Percentiles rank a stretch among this genome's conserved stretches.
Conservation (phyloP, 1,284 basidiomycete genomes). For the Entoloma clypeatum region DNA sequence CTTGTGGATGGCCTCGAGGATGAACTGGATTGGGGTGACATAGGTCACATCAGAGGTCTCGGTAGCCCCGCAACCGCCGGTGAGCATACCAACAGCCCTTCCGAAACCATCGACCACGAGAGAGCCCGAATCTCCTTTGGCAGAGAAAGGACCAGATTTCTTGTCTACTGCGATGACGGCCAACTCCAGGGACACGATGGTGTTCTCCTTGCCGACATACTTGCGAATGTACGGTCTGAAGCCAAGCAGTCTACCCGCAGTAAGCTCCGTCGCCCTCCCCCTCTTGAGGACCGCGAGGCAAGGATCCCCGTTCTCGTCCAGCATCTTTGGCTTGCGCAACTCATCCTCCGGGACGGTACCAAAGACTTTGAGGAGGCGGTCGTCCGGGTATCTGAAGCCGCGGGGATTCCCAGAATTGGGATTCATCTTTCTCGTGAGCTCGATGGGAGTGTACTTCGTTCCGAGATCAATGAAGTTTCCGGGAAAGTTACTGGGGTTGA, state of each 20-base stretch:
- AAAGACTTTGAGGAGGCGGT: constrained; percentile 25
- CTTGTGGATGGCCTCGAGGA: constrained; percentile 26
- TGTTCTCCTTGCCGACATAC: constrained; percentile 18
- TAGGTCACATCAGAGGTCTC: constrained; percentile 30
- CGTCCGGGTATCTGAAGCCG: constrained; percentile 23
- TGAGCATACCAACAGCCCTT: constrained; percentile 29
- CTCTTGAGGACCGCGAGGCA: constrained; percentile 33
- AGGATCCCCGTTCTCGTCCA: constrained; percentile 24
- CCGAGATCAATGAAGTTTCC: constrained; percentile 36
- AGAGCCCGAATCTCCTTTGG: constrained; percentile 33
- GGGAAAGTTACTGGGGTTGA: constrained; percentile 19
- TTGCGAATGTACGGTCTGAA: constrained; percentile 28
- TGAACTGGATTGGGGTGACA: constrained; percentile 26
- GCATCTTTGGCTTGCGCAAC: constrained; percentile 26
- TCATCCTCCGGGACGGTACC: constrained; percentile 23
- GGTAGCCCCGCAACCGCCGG: constrained; percentile 18
- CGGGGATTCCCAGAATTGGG: constrained; percentile 23
- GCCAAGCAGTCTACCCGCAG: constrained; percentile 29
- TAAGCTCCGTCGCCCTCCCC: constrained; percentile 30
- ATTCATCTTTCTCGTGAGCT: constrained; percentile 28
- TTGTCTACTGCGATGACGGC: constrained; percentile 25
- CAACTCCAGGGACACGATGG: constrained; percentile 25
- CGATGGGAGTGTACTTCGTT: constrained; percentile 21
- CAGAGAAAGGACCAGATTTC: constrained; percentile 29
- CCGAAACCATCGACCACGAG: constrained; percentile 28